A percentile compares a stretch with the other conserved stretches of the same genome.
These are phyloP conservation scores for Talaromyces sp. DNA, from an alignment of 2,329 filamentous ascomycete species.

Conservation along the genomic window DNA sequence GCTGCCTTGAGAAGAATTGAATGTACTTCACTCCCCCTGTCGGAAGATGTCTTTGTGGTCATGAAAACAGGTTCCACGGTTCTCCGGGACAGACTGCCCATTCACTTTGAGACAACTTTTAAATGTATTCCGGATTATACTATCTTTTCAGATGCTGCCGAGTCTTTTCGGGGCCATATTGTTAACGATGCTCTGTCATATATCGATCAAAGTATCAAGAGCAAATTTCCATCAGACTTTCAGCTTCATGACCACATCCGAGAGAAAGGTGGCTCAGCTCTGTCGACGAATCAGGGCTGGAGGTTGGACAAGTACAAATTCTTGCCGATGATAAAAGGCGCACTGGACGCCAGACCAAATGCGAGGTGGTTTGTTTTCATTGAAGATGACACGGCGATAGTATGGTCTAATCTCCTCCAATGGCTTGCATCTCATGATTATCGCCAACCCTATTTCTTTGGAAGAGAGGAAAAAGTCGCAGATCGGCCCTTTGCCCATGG, in stretches of 20 bases:
- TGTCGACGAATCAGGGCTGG: constrained; percentile 47
- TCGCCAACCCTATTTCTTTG: constrained; percentile 47
- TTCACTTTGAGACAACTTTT: constrained; percentile 51
- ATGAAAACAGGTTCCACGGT: constrained; percentile 58
- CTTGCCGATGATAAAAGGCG: constrained; percentile 50
- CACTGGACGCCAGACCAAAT: constrained; percentile 39
- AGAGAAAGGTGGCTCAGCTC: constrained; percentile 37
- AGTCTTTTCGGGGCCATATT: constrained; percentile 46
- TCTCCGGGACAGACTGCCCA: constrained; percentile 50
- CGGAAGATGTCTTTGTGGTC: constrained; percentile 54
- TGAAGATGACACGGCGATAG: constrained; percentile 55
- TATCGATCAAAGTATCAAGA: constrained; percentile 36
- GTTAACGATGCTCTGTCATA: constrained; percentile 48
- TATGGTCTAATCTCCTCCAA: constrained; percentile 49
- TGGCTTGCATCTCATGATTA: constrained; percentile 51
- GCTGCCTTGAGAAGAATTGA: not conserved
- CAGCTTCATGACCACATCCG: constrained; percentile 47
- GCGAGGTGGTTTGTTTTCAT: constrained; percentile 58
- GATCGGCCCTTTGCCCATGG: constrained; percentile 50
- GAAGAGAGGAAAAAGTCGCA: constrained; percentile 49
- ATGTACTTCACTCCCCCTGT: constrained; percentile 33
- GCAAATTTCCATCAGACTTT: constrained; percentile 43
- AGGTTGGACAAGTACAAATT: constrained; percentile 57
- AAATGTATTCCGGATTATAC: constrained; percentile 52
- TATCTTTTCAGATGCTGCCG: constrained; percentile 56